phyloP scores from a whole-genome alignment of 441 rosid species.

The Populus tomentosa region DNA sequence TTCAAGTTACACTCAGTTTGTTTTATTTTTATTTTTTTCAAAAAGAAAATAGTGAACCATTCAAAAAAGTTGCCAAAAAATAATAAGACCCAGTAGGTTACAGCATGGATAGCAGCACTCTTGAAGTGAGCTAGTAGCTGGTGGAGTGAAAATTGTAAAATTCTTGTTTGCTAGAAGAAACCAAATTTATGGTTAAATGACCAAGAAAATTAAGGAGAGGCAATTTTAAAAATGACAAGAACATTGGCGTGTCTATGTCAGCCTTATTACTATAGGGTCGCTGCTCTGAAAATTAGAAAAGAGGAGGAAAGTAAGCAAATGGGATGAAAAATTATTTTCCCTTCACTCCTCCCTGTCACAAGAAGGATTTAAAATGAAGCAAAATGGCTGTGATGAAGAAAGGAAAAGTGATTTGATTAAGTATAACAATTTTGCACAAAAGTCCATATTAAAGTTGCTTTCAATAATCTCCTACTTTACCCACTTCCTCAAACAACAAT shows the following conservation, averaged over 20 bases:
- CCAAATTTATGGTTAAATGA: background rate
- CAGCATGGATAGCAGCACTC: background rate
- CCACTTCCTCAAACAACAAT: constrained; percentile 7
- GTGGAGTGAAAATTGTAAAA: background rate
- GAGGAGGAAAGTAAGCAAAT: background rate
- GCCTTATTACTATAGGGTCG: no score
- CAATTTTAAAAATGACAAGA: no score
- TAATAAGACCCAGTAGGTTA: no score
- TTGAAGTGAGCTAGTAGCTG: background rate
- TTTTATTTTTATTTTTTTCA: no score
- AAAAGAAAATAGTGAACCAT: no score
- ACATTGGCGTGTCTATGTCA: no score
- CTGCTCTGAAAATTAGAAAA: background rate
- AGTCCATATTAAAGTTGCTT: background rate
- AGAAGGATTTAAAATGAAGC: no score
- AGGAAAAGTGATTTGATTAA: background rate
- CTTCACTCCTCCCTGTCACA: background rate
- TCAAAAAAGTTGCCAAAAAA: no score
- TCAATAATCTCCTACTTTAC: background rate
- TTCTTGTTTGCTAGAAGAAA: background rate
- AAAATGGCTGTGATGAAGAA: no score
- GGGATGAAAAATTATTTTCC: background rate
- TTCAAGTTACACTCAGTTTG: no score
- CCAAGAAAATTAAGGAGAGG: background rate
- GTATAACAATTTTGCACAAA: background rate